Evolutionary conservation across 805 yeast genomes (phyloP), one percentile per base, ranked within the genome.

Genomic region (Metschnikowia amazonensis): DNA sequence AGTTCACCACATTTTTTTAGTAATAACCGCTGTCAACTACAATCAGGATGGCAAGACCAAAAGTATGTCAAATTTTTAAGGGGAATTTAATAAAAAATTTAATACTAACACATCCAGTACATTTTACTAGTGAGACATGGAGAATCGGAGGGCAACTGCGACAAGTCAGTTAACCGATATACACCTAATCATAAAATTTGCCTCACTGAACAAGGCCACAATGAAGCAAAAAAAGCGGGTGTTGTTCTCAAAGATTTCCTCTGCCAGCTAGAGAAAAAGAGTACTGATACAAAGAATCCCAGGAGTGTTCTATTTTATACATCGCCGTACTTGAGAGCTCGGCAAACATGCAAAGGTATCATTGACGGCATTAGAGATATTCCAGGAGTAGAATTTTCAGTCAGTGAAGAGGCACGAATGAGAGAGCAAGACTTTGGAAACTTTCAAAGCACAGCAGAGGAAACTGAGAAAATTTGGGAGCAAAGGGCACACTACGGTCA

Each of bases 381-480:
- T 8, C 68, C 71, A 4, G 70, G 63, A 1, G 65, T 70, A 1
- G 54, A 57, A 3, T 83, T 80, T 55, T 71, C 75, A 31, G 78
- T 85, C 2, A 76, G 80, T 53, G 97, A 90, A 62, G 97, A 90
- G 60, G 96, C 97, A 10, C 69, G 97, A 44, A 80, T 90, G 79
- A 74, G 97, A 51, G 97, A 90, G 60, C 97, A 90, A 64, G 97
- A 90, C 63, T 90, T 90, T 60, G 97, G 97, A 17, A 89, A 89
- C 61, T 89, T 89, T 64, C 97, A 89, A 67, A 80, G 85, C 45
- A 76, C 82, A 0, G 76, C 80, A 1, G 81, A 79, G 45, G 86
- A 80, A 52, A 89, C 89, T 95, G 84, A 83, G 53, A 71, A 74
- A 53, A 84, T 89, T 28, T 84, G 96, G 89, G 75, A 76, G 45